Evolutionary conservation across 192 early-diverging fungal genomes (phyloP), one percentile per base, ranked within the genome.

Genomic region (Chytriomyces confervae): DNA sequence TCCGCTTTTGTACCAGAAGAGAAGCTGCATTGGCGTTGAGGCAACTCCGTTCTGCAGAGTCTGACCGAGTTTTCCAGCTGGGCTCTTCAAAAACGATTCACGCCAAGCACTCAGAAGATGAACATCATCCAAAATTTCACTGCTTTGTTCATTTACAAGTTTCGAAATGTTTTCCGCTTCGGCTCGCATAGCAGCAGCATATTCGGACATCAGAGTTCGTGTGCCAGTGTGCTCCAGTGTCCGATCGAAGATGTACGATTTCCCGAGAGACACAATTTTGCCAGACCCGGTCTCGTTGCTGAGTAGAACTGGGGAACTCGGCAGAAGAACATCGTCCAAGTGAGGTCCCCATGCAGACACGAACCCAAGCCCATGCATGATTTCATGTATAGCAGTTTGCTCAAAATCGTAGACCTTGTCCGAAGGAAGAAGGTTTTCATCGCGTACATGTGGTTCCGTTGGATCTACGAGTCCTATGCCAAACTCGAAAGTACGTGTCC

Each of bases 351-450:
- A 86, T 36, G 77, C 76, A 29, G 82, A 84, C 9, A 84, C 66
- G 67, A 86, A 86, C 11, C 85, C 85, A n/a, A 86, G 66, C 29
- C 85, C 85, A 60, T 86, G 85, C 23, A 86, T 61, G 27, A 86
- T 70, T 48, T 86, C 85, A 60, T 86, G 85, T 8, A 86, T 23
- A 5, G 63, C 79, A 7, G 80, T 75, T 61, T 83, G 82, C 70
- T 77, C 75, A 64, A 83, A 83, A 75, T 83, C 82, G 50, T 79
- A 83, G 6, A 78, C 61, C n/a, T 57, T 63, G 10, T 64, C 74
- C 18, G 46, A 27, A 44, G 75, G 61, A 11, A 18, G 10, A 11
- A 50, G 10, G 16, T 49, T 53, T 5, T 65, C 53, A 29, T 71
- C 62, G 16, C 11, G 16, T 18, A 44, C 5, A 18, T 5, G n/a